Evolutionary conservation across 129 eudicot genomes (phyloP), one percentile per base, ranked within the genome.

Genomic region (Escallonia herrerae): DNA sequence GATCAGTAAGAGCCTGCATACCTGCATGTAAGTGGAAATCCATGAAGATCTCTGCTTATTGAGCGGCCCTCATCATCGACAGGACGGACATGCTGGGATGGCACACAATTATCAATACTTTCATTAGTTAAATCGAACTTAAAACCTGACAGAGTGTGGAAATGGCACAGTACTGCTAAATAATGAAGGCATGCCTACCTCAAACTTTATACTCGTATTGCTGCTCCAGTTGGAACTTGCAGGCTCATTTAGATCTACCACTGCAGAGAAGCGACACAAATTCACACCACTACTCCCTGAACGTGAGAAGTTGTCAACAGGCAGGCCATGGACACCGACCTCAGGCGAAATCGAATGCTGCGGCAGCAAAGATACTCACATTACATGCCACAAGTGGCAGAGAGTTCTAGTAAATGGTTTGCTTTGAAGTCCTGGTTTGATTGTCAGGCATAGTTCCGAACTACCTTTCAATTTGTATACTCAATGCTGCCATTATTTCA

Each of bases 301-400:
- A 55, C 83, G 84, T 7, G 98, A 93, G 77, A 85, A 88, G 76
- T 88, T 93, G 56, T 89, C 93, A 60, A 61, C 69, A 63, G 96
- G 95, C 44, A 83, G 74, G 51, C 99, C 96, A 67, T 93, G 96
- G 58, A 93, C 66, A 22, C 90, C 99, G 56, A 93, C 69, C 69
- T 89, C 99, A 45, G 99, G 99, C 5, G 96, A 93, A 58, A 89
- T 65, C 2, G 95, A 81, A 53, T 93, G 99, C 99, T 93, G 86
- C 58, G 33, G 38, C 59, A 72, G 69, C 54, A 79, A 60, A 49
- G 14, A 75, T 64, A 15, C 50, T 54, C 11, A 54, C 55, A 60
- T 69, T 59, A 68, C 63, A 60, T 60, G 14, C 46, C 40, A 62
- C 7, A 47, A 47, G 42, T 15, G 48, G 44, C 12, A 71, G 47